Percentiles rank a stretch among this genome's conserved stretches.
These are phyloP conservation scores for Syncephalis plumigaleata DNA, from an alignment of 371 early-diverging fungal genomes.

Conservation along the genomic window DNA sequence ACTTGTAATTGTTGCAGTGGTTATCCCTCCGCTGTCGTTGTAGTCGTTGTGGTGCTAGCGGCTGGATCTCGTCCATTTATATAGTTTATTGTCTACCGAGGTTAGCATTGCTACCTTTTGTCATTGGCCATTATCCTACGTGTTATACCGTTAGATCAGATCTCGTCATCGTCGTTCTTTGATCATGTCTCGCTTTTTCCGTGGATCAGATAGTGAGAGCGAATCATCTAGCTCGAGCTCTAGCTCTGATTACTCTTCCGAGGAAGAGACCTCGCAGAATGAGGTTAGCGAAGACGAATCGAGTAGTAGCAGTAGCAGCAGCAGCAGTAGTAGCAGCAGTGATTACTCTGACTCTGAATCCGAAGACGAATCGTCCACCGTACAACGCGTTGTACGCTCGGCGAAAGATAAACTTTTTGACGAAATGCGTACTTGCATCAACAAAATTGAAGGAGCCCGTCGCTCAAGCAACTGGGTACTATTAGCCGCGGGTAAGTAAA, in stretches of 20 bases:
- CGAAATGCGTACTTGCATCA: slow-evolving; percentile 37
- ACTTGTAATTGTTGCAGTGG: no score
- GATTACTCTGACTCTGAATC: slow-evolving; percentile 33
- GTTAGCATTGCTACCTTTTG: no score
- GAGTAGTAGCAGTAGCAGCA: slow-evolving; percentile 23
- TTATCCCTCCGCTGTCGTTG: no score
- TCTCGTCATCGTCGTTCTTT: no score
- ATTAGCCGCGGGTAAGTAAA: slow-evolving; percentile 58
- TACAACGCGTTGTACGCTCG: slow-evolving; percentile 55
- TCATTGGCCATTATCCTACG: no score
- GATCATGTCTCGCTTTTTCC: slow-evolving; percentile 33
- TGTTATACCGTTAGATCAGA: no score
- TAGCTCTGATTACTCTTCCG: slow-evolving; percentile 25
- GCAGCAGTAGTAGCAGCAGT: no score
- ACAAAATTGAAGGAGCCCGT: slow-evolving; percentile 48
- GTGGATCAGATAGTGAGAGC: slow-evolving; percentile 13
- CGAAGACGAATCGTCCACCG: slow-evolving; percentile 54
- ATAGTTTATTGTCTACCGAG: no score
- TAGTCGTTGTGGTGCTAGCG: no score
- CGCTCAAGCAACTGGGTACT: slow-evolving; percentile 84
- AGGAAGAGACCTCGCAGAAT: slow-evolving; percentile 27
- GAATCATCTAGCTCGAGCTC: slow-evolving; percentile 5
- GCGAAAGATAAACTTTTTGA: slow-evolving; percentile 75
- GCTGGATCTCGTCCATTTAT: no score
- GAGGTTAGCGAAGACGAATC: slow-evolving; percentile 17